Evolutionary conservation across 495 filamentous ascomycete species (phyloP), one percentile per base, ranked within the genome.

Genomic region (Poronia punctata): DNA sequence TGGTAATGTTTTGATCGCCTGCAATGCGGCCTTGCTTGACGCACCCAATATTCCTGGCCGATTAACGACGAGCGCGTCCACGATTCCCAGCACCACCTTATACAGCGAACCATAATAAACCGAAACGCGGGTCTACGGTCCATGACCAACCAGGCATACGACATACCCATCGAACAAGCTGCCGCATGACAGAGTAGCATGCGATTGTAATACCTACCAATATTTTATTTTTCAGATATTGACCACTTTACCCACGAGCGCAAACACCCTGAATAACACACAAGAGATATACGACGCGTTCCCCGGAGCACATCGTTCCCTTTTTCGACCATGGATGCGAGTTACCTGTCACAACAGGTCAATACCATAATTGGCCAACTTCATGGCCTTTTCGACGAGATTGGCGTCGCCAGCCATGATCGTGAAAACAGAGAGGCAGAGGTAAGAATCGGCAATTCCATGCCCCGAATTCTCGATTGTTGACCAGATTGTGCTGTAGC

Each of bases 311-410:
- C 15, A 25, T 21, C 14, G 18, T 1, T 28, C 3, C 12, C 20
- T 1, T 20, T 12, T 3, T 14, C 10, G 16, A 51, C 36, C 35
- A 96, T 95, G 89, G 87, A 96, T 65, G 86, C 88, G 34, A 83
- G 82, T 58, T 90, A 93, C 57, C 68, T 96, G 59, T 83, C 86
- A 53, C 86, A 89, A 56, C 89, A 96, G 75, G 86, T 96, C 61
- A 86, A 86, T 50, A 88, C 78, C 49, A 96, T 94, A 55, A 84
- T 95, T 51, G 74, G 75, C 56, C 84, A 94, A 64, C 72, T 99
- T 31, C 89, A 96, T 66, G 83, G 83, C 29, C 74, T 96, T 34
- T 99, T 93, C 54, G 92, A 97, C 62, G 90, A 97, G 48, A 96
- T 99, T 51, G 92, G 92, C 24, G 80, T 99, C 29, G 73, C 88